Conservation (phyloP, 2,329 filamentous ascomycete genomes). For the Fusarium acutatum region DNA sequence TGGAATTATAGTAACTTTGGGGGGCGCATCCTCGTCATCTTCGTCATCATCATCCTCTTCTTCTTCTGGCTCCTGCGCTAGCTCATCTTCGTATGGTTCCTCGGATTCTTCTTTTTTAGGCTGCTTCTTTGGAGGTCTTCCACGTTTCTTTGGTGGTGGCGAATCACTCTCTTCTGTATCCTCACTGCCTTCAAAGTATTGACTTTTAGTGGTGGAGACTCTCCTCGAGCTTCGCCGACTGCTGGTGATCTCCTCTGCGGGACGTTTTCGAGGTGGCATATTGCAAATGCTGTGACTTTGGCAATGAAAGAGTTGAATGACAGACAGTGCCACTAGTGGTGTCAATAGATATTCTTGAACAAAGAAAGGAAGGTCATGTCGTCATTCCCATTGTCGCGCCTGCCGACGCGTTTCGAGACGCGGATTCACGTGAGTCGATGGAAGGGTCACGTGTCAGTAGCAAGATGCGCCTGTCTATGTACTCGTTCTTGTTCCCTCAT, state of each 20-base stretch:
- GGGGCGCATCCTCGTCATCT: slow-evolving; percentile 50
- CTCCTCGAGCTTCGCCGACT: slow-evolving; percentile 59
- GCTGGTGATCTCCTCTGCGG: slow-evolving; percentile 43
- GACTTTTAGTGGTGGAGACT: slow-evolving; percentile 58
- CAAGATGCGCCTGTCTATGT: background rate
- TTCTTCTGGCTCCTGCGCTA: slow-evolving; percentile 40
- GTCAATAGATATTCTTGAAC: background rate
- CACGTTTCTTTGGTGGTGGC: slow-evolving; percentile 43
- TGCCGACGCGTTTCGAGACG: slow-evolving; percentile 32
- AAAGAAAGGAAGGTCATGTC: slow-evolving; percentile 24
- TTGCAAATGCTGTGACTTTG: background rate
- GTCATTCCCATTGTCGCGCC: slow-evolving; percentile 40
- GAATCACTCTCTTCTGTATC: slow-evolving; percentile 36
- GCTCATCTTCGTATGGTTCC: slow-evolving; percentile 40
- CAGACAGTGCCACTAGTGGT: background rate
- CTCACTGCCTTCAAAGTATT: slow-evolving; percentile 57
- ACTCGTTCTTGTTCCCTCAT: background rate
- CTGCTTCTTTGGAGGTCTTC: slow-evolving; percentile 37
- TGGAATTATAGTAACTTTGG: slow-evolving; percentile 48
- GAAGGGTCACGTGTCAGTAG: background rate
- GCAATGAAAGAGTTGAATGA: background rate
- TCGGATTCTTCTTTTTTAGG: slow-evolving; percentile 36
- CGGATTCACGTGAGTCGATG: slow-evolving; percentile 39
- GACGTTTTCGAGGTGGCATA: slow-evolving; percentile 54
- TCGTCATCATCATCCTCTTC: slow-evolving; percentile 45